Percentiles rank a stretch among this genome's conserved stretches.
Evolutionary conservation across 495 filamentous ascomycete genomes (phyloP).

Genomic region (Baudoinia panamericana): DNA sequence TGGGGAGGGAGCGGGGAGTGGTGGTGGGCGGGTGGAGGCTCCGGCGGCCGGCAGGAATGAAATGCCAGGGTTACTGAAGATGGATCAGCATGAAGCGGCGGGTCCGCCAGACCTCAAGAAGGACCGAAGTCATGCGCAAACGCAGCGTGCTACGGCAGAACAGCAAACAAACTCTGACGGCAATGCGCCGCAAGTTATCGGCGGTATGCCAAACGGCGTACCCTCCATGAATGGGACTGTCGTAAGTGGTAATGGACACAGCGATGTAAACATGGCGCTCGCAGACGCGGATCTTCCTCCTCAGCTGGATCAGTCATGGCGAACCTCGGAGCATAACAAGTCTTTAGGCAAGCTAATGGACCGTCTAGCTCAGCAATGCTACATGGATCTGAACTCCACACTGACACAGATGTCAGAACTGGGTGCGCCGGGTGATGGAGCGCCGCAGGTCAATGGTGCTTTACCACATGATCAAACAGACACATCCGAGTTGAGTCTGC

Average conservation of each 20-base stretch:
- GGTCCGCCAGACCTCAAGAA: slow-evolving; percentile 21
- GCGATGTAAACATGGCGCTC: slow-evolving; percentile 2
- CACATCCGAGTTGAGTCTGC: slow-evolving; percentile 46
- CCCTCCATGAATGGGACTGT: neutral
- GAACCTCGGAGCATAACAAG: slow-evolving; percentile 8
- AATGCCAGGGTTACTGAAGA: slow-evolving; percentile 30
- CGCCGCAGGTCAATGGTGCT: slow-evolving; percentile 35
- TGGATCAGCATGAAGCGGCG: slow-evolving; percentile 24
- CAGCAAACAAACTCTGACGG: neutral
- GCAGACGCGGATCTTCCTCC: slow-evolving; percentile 3
- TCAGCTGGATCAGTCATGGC: slow-evolving; percentile 18
- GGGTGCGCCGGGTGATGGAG: neutral
- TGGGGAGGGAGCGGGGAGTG: slow-evolving; percentile 10
- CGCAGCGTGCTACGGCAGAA: neutral
- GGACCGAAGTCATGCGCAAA: slow-evolving; percentile 15
- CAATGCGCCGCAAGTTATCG: neutral
- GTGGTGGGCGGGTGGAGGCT: slow-evolving; percentile 17
- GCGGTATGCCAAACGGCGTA: slow-evolving; percentile 4
- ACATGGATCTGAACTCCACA: slow-evolving; percentile 56
- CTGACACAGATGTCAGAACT: slow-evolving; percentile 53
- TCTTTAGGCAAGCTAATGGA: slow-evolving; percentile 40
- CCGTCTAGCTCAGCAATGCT: slow-evolving; percentile 69
- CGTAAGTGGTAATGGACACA: slow-evolving; percentile 7
- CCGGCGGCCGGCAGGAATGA: slow-evolving; percentile 19
- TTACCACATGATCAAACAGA: slow-evolving; percentile 38